Evolutionary conservation across 352 stramenopile species (phyloP).

Genomic region (Globisporangium irregulare): DNA sequence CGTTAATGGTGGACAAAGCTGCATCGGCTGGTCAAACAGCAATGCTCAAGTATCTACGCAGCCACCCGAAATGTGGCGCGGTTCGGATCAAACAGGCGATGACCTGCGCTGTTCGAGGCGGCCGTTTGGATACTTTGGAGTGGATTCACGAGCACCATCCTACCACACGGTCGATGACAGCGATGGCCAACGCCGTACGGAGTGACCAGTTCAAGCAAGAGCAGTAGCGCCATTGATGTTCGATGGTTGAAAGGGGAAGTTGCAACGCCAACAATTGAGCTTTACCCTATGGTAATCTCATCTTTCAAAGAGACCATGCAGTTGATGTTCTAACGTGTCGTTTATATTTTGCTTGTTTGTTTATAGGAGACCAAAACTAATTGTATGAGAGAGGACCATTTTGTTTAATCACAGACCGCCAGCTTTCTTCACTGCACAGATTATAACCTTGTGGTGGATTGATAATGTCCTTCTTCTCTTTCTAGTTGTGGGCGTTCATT

Average conservation of each 20-base stretch:
- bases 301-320: not conserved
- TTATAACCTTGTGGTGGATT: not conserved
- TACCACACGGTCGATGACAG: no score
- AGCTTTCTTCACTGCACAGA: not conserved
- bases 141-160: not conserved
- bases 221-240: no score
- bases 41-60: no score
- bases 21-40: no score
- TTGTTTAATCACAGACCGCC: not conserved
- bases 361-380: not conserved
- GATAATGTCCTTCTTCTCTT: not conserved
- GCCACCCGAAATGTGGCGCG: no score
- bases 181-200: no score
- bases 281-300: not conserved
- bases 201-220: no score
- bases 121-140: not conserved
- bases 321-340: not conserved
- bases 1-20: no score
- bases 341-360: not conserved
- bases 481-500: constrained; percentile 61
- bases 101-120: not conserved
- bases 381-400: not conserved
- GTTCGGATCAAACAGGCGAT: not conserved
- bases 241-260: no score
- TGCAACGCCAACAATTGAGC: no score